A percentile compares a stretch with the other conserved stretches of the same genome.
phyloP scores from a whole-genome alignment of 129 eudicot species.

The Apium graveolens region DNA sequence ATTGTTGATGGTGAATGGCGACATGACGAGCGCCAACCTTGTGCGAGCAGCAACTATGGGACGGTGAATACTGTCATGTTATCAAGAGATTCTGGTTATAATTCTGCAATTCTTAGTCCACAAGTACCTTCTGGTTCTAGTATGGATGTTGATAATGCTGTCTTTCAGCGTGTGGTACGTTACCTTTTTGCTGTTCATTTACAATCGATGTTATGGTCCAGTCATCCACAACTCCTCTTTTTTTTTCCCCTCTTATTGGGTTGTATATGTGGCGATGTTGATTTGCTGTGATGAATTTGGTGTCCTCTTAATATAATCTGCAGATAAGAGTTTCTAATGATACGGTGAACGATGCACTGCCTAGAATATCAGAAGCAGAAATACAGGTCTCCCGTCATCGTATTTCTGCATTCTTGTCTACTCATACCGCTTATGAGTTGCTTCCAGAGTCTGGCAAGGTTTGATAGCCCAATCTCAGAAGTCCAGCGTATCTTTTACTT shows the following conservation, averaged over 20 bases:
- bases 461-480: conserved; percentile 11
- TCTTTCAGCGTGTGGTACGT: conserved; percentile 67
- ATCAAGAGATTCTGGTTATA: conserved; percentile 44
- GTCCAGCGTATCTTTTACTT: background rate
- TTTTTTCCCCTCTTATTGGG: background rate
- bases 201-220: background rate
- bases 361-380: conserved; percentile 57
- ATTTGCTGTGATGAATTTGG: background rate
- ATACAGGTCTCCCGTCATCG: conserved; percentile 62
- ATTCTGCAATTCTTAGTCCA: conserved; percentile 42
- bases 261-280: background rate
- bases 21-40: conserved; percentile 75
- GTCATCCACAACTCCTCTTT: background rate
- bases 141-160: conserved; percentile 88
- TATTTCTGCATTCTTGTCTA: conserved; percentile 50
- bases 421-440: conserved; percentile 74
- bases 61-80: conserved; percentile 66
- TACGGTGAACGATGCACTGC: conserved; percentile 39
- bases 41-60: conserved; percentile 58
- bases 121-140: conserved; percentile 52
- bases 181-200: background rate
- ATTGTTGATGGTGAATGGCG: conserved; percentile 96
- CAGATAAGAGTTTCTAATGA: conserved; percentile 65
- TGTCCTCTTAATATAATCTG: background rate
- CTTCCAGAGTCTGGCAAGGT: conserved; percentile 97